Evolutionary conservation across 768 basidiomycete species (phyloP), one percentile per base, ranked within the genome.

Genomic region (Phanerochaete sordida): DNA sequence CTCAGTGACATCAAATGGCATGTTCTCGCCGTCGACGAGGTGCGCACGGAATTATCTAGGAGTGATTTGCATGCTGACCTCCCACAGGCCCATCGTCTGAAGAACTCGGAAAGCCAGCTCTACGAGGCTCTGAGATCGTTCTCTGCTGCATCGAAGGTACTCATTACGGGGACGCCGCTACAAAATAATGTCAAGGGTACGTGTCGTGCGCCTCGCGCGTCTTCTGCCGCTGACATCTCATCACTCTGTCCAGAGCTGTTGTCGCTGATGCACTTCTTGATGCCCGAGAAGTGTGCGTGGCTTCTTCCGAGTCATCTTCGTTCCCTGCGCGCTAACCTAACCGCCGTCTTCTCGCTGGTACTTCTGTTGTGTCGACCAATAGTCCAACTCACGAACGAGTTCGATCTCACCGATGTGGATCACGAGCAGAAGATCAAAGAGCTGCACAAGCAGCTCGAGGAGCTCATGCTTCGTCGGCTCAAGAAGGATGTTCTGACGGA

Each of bases 171-270:
- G 16, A 99, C 97, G 1, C 97, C 97, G 26, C 78, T 99, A 57
- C 97, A 99, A 74, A 99, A 99, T 77, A 99, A 97, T 70, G 96
- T 99, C 67, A 98, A 94, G 80, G 95, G 95, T 94, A 37, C 66
- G 53, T 43, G 19, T 4, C 19, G 4, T 46, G 80, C 68, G 28
- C 65, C 45, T 79, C 47, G 5, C 47, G 24, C 48, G 27, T n/a
- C 19, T 48, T 27, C 55, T 65, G 54, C 44, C 60, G 65, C 44
- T 65, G 49, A 52, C 58, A 21, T 45, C 26, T 35, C 56, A 43
- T 51, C 51, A 56, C 55, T 48, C 56, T 69, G 19, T 26, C 23
- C 54, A 97, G 97, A 99, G 73, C 77, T 99, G 35, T 79, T 98
- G 44, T 93, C 97, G 9, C 77, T 98, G 73, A 98, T 98, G 96